Evolutionary conservation across 2,329 filamentous ascomycete species (phyloP).

Genomic region (Aureobasidium sp.): DNA sequence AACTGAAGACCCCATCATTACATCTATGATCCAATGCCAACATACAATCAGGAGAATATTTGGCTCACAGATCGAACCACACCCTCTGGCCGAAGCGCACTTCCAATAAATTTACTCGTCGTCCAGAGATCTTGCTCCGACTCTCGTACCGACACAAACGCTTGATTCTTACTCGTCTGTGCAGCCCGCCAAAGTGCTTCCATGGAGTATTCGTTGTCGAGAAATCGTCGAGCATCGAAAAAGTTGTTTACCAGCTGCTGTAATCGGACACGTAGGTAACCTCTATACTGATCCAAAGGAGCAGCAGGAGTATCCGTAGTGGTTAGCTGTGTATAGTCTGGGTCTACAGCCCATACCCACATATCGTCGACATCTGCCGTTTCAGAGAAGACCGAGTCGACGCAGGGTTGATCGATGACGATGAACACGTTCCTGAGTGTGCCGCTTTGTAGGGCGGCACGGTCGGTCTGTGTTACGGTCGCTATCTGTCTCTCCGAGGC

Average conservation of each 20-base stretch:
- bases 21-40: too few species aligned
- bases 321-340: conserved; percentile 9
- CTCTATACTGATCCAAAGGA: conserved; percentile 13
- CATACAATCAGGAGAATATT: not conserved
- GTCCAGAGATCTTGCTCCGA: not conserved
- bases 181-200: conserved; percentile 14
- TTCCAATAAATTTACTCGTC: not conserved
- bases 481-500: not conserved
- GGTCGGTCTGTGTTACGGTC: not conserved
- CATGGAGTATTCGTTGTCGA: conserved; percentile 13
- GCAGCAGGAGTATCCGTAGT: not conserved
- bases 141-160: conserved; percentile 13
- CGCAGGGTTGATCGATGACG: not conserved
- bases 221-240: conserved; percentile 11
- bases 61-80: not conserved
- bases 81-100: not conserved
- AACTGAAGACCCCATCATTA: too few species aligned
- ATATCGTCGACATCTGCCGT: not conserved
- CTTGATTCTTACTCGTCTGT: conserved; percentile 8
- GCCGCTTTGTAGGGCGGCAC: not conserved
- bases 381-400: not conserved
- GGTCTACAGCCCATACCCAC: conserved; percentile 16
- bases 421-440: not conserved
- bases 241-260: conserved; percentile 19
- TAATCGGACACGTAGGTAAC: conserved; percentile 17